phyloP scores from a whole-genome alignment of 106 monocot species.

The Gastrodia elata region DNA sequence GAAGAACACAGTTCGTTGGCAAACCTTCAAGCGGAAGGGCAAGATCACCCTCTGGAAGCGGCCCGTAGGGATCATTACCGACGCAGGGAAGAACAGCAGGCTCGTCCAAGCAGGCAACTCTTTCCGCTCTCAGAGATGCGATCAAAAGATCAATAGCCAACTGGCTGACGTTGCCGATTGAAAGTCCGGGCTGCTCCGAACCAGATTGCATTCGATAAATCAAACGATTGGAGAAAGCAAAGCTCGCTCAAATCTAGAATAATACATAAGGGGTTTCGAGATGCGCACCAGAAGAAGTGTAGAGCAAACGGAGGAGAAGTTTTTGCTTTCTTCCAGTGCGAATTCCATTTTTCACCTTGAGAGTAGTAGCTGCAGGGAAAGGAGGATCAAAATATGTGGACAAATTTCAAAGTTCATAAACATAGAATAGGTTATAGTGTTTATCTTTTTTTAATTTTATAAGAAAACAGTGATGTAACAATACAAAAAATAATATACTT shows the following conservation, averaged over 20 bases:
- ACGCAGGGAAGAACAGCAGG: conserved; percentile 86
- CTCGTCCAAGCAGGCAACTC: conserved; percentile 78
- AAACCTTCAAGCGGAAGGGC: conserved; percentile 84
- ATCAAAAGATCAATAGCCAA: conserved; percentile 78
- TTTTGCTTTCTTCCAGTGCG: conserved; percentile 26
- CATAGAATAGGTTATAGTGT: too few relatives aligned
- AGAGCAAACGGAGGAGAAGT: conserved; percentile 42
- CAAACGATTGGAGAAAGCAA: background rate
- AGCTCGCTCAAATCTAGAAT: background rate
- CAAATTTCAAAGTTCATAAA: too few relatives aligned
- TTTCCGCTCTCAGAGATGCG: conserved; percentile 41
- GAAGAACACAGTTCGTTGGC: background rate
- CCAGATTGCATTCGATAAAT: background rate
- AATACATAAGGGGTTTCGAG: background rate
- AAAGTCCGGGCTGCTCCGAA: conserved; percentile 61
- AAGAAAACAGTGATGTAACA: too few relatives aligned
- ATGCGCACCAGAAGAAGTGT: conserved; percentile 62
- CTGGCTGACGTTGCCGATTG: conserved; percentile 97
- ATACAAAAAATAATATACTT: too few relatives aligned
- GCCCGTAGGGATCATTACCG: conserved; percentile 86
- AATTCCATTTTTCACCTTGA: too few relatives aligned
- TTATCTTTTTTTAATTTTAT: too few relatives aligned
- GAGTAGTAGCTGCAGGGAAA: too few relatives aligned
- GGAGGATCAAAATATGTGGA: too few relatives aligned
- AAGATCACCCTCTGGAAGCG: conserved; percentile 56